Evolutionary conservation across 495 filamentous ascomycete genomes (phyloP).

Genomic region (Elasticomyces elasticus): DNA sequence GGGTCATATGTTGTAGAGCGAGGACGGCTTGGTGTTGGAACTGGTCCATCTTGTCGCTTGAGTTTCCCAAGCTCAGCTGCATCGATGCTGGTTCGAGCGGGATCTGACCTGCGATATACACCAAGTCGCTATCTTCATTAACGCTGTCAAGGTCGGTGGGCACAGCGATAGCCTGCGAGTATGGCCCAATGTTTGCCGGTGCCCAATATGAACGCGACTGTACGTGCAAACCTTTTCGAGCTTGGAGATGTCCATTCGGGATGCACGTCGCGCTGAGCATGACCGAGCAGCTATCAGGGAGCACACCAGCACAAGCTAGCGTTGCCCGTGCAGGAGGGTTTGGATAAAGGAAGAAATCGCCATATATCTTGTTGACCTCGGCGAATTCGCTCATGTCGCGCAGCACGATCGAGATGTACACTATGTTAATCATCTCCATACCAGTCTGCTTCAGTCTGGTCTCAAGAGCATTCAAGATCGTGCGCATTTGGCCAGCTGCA

Average conservation of each 20-base stretch:
- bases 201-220: slow-evolving; percentile 95
- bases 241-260: background rate
- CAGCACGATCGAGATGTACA: slow-evolving; percentile 66
- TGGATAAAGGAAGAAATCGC: slow-evolving; percentile 54
- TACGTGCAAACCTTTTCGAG: slow-evolving; percentile 62
- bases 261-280: slow-evolving; percentile 42
- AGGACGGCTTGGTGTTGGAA: slow-evolving; percentile 45
- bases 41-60: background rate
- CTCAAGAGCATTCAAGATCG: slow-evolving; percentile 8
- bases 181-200: slow-evolving; percentile 94
- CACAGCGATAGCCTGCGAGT: slow-evolving; percentile 72
- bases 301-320: slow-evolving; percentile 57
- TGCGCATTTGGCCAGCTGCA: slow-evolving; percentile 11
- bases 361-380: slow-evolving; percentile 63
- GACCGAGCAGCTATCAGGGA: slow-evolving; percentile 50
- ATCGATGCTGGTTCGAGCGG: slow-evolving; percentile 77
- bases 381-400: slow-evolving; percentile 71
- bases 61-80: slow-evolving; percentile 35
- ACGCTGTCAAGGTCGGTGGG: slow-evolving; percentile 22
- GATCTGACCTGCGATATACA: slow-evolving; percentile 80
- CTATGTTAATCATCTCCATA: slow-evolving; percentile 39
- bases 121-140: slow-evolving; percentile 23
- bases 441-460: background rate
- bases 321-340: slow-evolving; percentile 81
- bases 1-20: slow-evolving; percentile 79